phyloP scores from a whole-genome alignment of 1,284 basidiomycete species.

The Tilletia caries region DNA sequence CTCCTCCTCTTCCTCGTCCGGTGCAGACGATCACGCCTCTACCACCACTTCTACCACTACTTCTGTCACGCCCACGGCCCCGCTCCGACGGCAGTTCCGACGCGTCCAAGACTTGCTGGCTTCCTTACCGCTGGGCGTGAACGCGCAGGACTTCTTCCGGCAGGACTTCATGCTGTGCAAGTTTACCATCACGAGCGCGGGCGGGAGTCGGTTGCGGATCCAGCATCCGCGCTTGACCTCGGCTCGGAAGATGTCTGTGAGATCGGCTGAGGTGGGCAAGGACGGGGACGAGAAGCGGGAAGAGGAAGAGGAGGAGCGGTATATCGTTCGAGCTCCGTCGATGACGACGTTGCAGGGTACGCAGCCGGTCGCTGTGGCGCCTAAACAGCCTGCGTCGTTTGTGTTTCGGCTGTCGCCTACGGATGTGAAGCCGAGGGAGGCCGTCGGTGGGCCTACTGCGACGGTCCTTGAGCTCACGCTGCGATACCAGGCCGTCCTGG shows the following conservation, averaged over 20 bases:
- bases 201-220: slow-evolving; percentile 26
- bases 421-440: neutral
- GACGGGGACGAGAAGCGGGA: neutral
- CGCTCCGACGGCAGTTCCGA: slow-evolving; percentile 15
- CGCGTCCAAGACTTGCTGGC: slow-evolving; percentile 21
- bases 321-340: neutral
- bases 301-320: neutral
- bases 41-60: too few species aligned
- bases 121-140: slow-evolving; percentile 47
- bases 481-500: neutral
- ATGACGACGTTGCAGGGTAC: neutral
- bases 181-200: slow-evolving; percentile 38
- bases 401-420: slow-evolving; percentile 34
- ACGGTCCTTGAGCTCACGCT: slow-evolving; percentile 12
- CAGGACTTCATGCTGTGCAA: slow-evolving; percentile 34
- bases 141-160: slow-evolving; percentile 52
- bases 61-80: neutral
- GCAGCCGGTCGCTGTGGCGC: slow-evolving; percentile 23
- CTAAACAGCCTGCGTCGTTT: slow-evolving; percentile 38
- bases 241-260: slow-evolving; percentile 17
- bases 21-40: too few species aligned
- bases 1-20: too few species aligned
- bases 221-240: slow-evolving; percentile 21
- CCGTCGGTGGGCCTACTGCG: neutral
- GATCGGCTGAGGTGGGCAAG: neutral